A percentile compares a stretch with the other conserved stretches of the same genome.
Conservation (phyloP, 441 rosid species). For the Populus hybrid region DNA sequence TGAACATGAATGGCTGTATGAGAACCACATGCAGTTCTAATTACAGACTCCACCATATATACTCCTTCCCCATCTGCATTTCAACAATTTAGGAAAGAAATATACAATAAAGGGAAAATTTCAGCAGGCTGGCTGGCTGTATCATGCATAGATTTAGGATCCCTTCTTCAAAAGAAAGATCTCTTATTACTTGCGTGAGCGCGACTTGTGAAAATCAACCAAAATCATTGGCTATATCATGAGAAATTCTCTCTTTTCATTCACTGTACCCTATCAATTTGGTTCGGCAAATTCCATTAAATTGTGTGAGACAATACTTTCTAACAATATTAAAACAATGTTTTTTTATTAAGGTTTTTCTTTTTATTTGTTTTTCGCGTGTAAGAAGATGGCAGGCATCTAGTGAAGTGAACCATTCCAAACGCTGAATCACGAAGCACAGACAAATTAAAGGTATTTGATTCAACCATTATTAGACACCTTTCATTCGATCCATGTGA, state of each 20-base stretch:
- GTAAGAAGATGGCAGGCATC: too few relatives aligned
- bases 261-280: too few relatives aligned
- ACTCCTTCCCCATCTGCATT: neutral
- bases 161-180: neutral
- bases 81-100: neutral
- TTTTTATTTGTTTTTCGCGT: too few relatives aligned
- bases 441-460: neutral
- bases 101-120: neutral
- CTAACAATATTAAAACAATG: too few relatives aligned
- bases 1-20: too few relatives aligned
- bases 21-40: too few relatives aligned
- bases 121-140: neutral
- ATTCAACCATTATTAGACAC: neutral
- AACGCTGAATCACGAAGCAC: neutral
- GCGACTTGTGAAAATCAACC: neutral
- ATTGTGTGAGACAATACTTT: too few relatives aligned
- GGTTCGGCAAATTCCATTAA: too few relatives aligned
- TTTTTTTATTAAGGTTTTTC: too few relatives aligned
- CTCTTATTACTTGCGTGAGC: neutral
- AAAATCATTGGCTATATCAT: neutral
- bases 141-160: neutral
- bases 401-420: neutral
- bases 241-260: neutral
- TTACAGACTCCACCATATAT: neutral
- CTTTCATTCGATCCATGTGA: neutral